Base-by-base conservation (phyloP, 148 eudicot genomes). In the Camellia granthamiana region DNA sequence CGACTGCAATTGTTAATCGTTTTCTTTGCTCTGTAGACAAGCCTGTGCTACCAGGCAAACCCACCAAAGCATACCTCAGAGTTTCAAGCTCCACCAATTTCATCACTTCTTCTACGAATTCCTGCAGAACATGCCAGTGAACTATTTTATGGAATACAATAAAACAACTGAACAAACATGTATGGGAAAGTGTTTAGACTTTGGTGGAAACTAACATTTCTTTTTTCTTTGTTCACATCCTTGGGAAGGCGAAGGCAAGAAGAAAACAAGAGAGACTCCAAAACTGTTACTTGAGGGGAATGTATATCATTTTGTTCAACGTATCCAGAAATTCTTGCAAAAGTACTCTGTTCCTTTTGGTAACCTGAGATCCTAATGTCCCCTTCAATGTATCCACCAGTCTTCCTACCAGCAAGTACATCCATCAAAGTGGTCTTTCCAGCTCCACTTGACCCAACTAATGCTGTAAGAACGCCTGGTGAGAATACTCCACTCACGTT, bases 341-440 rank as follows among this genome's bases (percentile, higher is more conserved):
- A 93, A 19, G 97, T 90, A 11, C 83, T 79, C 60, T 95, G 97
- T 72, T 86, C 90, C 81, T 95, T 95, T 30, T 89, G 93, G 79
- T 87, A 85, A 46, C 98, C 98, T 44, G 98, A 95, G 69, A 95
- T 90, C 79, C 84, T 88, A 69, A 95, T 90, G 71, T 92, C 97
- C 78, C 98, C 98, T 84, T 95, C 94, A 52, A 92, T 90, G 70
- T 93, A 89, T 59, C 98, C 98, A 76, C 97, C 94, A 2, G 98
- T 93, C 87, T 95, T 95, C 69, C 98, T 87, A 47, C 98, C 98
- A 78, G 97, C 97, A 68, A 95, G 91, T 19, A 93, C 97, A 84
- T 95, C 98, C 98, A 95, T 91, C 86, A 95, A 81, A 41, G 98
- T 95, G 54, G 98, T 95, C 89, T 95, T 95, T 56, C 97, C 98